Percentiles rank a stretch among this genome's conserved stretches.
Conservation (phyloP, 2,329 filamentous ascomycete genomes). For the Ophiostoma triangulosporum region DNA sequence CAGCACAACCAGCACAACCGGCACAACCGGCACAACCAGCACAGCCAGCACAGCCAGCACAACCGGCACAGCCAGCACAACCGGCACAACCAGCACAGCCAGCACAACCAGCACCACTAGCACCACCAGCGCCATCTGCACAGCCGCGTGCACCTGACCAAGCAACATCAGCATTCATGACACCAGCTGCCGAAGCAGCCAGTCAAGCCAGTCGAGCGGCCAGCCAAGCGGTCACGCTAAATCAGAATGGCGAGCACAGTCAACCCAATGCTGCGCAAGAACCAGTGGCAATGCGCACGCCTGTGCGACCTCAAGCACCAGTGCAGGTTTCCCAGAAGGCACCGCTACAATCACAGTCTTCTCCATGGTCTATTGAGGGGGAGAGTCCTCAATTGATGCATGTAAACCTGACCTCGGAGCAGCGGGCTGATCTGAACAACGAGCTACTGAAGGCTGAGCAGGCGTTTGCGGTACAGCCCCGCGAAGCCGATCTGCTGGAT, state of each 20-base stretch:
- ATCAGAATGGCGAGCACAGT: neutral
- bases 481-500: conserved; percentile 25
- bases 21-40: neutral
- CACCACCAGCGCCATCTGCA: neutral
- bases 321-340: too few species aligned
- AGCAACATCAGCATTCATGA: neutral
- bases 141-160: neutral
- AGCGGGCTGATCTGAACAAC: conserved; percentile 20
- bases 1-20: neutral
- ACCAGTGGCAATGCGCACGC: neutral
- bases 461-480: conserved; percentile 28
- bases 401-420: conserved; percentile 26
- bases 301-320: neutral
- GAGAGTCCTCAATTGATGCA: conserved; percentile 24
- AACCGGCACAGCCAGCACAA: neutral
- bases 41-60: neutral
- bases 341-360: conserved; percentile 6
- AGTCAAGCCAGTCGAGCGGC: neutral
- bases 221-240: neutral
- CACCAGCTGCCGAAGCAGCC: neutral
- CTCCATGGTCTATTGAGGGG: neutral
- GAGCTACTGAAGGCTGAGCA: conserved; percentile 26
- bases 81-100: neutral
- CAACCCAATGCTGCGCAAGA: neutral
- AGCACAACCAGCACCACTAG: neutral